These are phyloP conservation scores for Malus hybrid DNA, from an alignment of 331 rosid genomes.

Conservation along the genomic window DNA sequence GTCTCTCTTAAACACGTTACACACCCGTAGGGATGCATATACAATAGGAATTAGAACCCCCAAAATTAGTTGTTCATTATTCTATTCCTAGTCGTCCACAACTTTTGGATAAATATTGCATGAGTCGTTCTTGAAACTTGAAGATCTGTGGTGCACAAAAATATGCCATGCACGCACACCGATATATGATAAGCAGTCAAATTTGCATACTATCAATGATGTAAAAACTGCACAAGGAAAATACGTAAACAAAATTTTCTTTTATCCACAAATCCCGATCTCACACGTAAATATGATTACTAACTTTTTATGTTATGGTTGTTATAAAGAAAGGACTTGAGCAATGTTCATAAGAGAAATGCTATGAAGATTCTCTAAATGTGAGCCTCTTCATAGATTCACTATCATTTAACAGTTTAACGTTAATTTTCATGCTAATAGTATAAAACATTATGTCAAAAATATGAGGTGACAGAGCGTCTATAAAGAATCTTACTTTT, in stretches of 20 bases:
- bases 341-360: too few relatives aligned
- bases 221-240: too few relatives aligned
- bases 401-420: fast-evolving
- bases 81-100: background rate
- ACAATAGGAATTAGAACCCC: background rate
- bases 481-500: too few relatives aligned
- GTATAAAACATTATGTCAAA: too few relatives aligned
- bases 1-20: too few relatives aligned
- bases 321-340: too few relatives aligned
- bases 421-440: fast-evolving
- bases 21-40: too few relatives aligned
- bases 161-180: background rate
- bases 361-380: fast-evolving
- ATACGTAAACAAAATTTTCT: too few relatives aligned
- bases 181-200: background rate
- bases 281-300: too few relatives aligned
- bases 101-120: background rate
- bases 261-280: too few relatives aligned
- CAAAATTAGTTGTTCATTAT: background rate
- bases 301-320: too few relatives aligned
- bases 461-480: fast-evolving
- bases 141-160: background rate
- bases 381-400: too few relatives aligned
- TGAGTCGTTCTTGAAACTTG: background rate
- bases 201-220: background rate